A percentile compares a stretch with the other conserved stretches of the same genome.
Conservation (phyloP, 805 yeast genomes). For the Candida easanensis region DNA sequence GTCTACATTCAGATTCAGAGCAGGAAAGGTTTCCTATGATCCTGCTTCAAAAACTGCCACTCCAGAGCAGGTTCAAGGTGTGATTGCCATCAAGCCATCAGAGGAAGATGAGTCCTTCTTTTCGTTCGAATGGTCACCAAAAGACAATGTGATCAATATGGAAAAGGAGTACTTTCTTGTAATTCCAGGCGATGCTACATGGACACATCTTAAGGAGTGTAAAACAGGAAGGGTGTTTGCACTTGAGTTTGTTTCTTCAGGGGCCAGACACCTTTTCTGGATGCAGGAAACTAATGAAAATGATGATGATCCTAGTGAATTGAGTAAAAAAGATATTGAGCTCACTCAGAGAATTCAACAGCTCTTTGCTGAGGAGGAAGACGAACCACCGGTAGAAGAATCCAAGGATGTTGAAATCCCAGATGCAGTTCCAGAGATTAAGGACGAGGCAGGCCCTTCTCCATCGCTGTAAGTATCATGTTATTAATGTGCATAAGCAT, state of each 20-base stretch:
- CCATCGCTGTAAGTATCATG: slow-evolving; percentile 15
- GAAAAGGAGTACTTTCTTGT: slow-evolving; percentile 64
- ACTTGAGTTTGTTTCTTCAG: slow-evolving; percentile 59
- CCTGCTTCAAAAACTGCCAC: slow-evolving; percentile 59
- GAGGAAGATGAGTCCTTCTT: slow-evolving; percentile 71
- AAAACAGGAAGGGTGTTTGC: slow-evolving; percentile 75
- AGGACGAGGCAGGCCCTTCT: slow-evolving; percentile 1
- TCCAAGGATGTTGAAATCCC: slow-evolving; percentile 25
- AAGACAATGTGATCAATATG: slow-evolving; percentile 43
- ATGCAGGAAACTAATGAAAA: slow-evolving; percentile 68
- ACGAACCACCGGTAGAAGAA: slow-evolving; percentile 35
- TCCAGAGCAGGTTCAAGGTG: slow-evolving; percentile 71
- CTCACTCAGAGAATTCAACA: slow-evolving; percentile 47
- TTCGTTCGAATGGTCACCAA: slow-evolving; percentile 72
- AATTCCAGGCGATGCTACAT: slow-evolving; percentile 83
- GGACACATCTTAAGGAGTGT: slow-evolving; percentile 68
- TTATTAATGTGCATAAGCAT: no score
- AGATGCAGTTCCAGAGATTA: slow-evolving; percentile 6
- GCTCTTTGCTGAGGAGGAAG: slow-evolving; percentile 42
- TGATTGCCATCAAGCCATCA: slow-evolving; percentile 55
- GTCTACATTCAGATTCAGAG: slow-evolving; percentile 52
- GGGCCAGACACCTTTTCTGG: slow-evolving; percentile 61
- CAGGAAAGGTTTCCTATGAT: slow-evolving; percentile 71
- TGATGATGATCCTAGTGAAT: slow-evolving; percentile 54
- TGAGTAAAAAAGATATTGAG: slow-evolving; percentile 56